Evolutionary conservation across 305 asterid species (phyloP).

Genomic region (Galium porrigens): DNA sequence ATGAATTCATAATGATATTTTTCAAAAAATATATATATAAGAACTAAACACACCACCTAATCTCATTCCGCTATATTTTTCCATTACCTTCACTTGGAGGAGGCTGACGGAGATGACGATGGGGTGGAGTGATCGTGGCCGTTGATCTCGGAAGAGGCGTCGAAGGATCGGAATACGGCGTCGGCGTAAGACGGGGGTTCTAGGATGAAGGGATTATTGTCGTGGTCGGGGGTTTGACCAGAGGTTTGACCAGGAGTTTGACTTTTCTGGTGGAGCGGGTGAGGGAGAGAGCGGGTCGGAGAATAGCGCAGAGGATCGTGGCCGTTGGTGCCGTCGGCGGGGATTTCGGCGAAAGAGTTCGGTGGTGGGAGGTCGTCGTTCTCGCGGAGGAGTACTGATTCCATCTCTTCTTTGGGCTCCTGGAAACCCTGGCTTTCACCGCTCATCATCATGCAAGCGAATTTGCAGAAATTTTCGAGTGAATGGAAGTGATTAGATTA

Average conservation of each 20-base stretch:
- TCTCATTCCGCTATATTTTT: no score
- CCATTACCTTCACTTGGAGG: no score
- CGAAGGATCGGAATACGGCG: conserved; percentile 76
- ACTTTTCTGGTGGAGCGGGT: conserved; percentile 22
- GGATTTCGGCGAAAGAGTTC: conserved; percentile 22
- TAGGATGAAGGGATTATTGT: conserved; percentile 43
- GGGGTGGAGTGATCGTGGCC: conserved; percentile 39
- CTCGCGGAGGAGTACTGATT: conserved; percentile 39
- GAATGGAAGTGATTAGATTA: neutral
- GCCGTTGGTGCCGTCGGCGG: conserved; percentile 15
- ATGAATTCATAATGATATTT: no score
- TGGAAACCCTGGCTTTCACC: conserved; percentile 44
- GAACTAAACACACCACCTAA: no score
- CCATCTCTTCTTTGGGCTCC: conserved; percentile 50
- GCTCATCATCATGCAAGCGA: conserved; percentile 42
- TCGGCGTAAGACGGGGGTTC: conserved; percentile 97
- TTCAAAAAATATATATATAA: no score
- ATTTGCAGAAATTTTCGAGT: neutral
- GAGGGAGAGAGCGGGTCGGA: conserved; percentile 31
- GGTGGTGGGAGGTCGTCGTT: conserved; percentile 26
- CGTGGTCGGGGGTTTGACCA: conserved; percentile 34
- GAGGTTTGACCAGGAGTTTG: conserved; percentile 32
- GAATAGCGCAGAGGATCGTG: conserved; percentile 22
- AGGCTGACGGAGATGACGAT: conserved; percentile 33
- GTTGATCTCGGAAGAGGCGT: conserved; percentile 32